Percentiles rank a stretch among this genome's conserved stretches.
Evolutionary conservation across 2,329 filamentous ascomycete genomes (phyloP).

Genomic region (Phaeosphaeriaceae sp.): DNA sequence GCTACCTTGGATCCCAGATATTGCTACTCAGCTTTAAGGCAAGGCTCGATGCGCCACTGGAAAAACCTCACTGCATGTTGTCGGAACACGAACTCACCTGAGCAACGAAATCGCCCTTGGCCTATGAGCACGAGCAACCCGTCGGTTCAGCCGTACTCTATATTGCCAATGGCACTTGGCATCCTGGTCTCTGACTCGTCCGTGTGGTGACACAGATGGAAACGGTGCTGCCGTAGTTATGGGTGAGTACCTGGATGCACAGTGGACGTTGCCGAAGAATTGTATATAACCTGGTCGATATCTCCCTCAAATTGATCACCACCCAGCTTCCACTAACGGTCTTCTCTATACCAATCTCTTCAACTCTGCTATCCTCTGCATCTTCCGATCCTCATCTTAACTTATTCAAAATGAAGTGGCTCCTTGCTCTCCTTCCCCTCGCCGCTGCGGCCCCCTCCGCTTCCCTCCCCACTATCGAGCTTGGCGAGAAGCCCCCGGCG

Average conservation of each 20-base stretch:
- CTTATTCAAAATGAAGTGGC: constrained; percentile 47
- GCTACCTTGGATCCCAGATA: constrained; percentile 23
- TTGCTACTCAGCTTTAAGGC: constrained; percentile 16
- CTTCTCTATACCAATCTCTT: constrained; percentile 22
- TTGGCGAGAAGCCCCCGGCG: constrained; percentile 38
- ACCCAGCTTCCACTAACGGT: constrained; percentile 35
- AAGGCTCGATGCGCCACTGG: constrained; percentile 11
- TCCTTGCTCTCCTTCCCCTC: constrained; percentile 42
- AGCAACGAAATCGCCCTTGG: constrained; percentile 25
- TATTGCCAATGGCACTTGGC: constrained; percentile 43
- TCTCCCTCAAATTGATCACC: constrained; percentile 38
- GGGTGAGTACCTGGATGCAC: constrained; percentile 10
- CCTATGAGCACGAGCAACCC: constrained; percentile 37
- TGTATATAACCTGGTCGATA: constrained; percentile 42
- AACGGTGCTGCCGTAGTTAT: constrained; percentile 19
- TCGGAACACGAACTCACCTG: constrained; percentile 42
- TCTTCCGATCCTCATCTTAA: constrained; percentile 18
- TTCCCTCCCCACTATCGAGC: constrained; percentile 20
- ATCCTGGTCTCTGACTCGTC: constrained; percentile 27
- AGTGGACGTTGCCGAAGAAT: constrained; percentile 20
- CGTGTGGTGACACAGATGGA: constrained; percentile 20
- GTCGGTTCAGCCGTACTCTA: constrained; percentile 43
- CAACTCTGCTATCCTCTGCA: constrained; percentile 17
- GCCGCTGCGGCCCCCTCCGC: constrained; percentile 38
- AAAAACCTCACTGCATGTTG: constrained; percentile 6